phyloP scores from a whole-genome alignment of 129 eudicot species.

The Lonicera japonica region DNA sequence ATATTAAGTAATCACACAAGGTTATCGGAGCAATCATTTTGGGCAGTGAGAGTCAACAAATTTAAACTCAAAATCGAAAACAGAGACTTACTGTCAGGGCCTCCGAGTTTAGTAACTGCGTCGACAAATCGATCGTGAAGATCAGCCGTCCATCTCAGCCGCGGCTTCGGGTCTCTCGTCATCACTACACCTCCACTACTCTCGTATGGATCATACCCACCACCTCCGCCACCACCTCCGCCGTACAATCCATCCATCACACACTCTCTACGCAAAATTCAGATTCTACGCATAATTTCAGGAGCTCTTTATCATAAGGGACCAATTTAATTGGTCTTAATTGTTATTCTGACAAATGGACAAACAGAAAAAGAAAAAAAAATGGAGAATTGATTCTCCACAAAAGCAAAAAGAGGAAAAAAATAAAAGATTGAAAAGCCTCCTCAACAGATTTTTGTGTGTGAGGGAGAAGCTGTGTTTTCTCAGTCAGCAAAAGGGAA shows the following conservation, averaged over 20 bases:
- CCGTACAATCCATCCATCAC: slow-evolving; percentile 52
- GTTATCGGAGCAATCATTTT: no score
- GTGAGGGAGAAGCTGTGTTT: no score
- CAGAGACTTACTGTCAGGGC: slow-evolving; percentile 82
- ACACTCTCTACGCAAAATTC: neutral
- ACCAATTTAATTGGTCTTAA: slow-evolving; percentile 10
- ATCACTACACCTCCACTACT: slow-evolving; percentile 81
- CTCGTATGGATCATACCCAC: slow-evolving; percentile 36
- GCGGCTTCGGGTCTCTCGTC: slow-evolving; percentile 92
- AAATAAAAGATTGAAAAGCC: no score
- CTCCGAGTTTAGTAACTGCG: slow-evolving; percentile 95
- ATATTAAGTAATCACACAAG: no score
- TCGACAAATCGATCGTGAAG: slow-evolving; percentile 91
- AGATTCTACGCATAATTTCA: slow-evolving; percentile 10
- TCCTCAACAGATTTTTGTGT: no score
- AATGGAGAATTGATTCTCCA: neutral
- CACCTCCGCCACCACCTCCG: slow-evolving; percentile 26
- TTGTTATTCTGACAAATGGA: slow-evolving; percentile 13
- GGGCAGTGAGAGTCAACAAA: no score
- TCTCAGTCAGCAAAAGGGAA: no score
- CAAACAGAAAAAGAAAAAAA: neutral
- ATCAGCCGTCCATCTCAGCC: slow-evolving; percentile 95
- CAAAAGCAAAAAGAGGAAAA: no score
- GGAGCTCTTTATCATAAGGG: slow-evolving; percentile 6
- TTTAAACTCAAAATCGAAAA: neutral